These are phyloP conservation scores for Agapanthus africanus DNA, from an alignment of 106 monocot species.

Conservation along the genomic window DNA sequence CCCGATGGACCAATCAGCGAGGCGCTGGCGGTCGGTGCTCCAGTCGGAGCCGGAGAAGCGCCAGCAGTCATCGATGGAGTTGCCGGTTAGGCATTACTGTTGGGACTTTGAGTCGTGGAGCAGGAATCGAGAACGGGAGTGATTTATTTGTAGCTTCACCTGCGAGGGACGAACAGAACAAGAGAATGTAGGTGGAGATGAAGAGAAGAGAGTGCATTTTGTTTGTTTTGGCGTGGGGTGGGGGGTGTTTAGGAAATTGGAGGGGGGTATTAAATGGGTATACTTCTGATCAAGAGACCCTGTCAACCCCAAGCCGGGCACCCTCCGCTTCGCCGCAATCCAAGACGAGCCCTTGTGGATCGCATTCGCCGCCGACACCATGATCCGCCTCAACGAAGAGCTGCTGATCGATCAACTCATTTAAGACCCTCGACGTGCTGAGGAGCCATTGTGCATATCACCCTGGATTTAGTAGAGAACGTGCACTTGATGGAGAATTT, in stretches of 20 bases:
- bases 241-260: too few species aligned
- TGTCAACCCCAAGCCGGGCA: slow-evolving; percentile 49
- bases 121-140: too few species aligned
- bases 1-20: slow-evolving; percentile 68
- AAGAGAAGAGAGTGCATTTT: too few species aligned
- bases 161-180: too few species aligned
- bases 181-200: too few species aligned
- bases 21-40: slow-evolving; percentile 44
- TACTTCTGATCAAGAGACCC: too few species aligned
- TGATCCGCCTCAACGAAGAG: slow-evolving; percentile 51
- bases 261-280: too few species aligned
- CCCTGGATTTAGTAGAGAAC: too few species aligned
- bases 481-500: too few species aligned
- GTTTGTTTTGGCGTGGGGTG: too few species aligned
- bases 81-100: slow-evolving; percentile 54
- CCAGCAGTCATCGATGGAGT: slow-evolving; percentile 86
- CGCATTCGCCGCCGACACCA: slow-evolving; percentile 51
- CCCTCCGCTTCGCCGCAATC: slow-evolving; percentile 59
- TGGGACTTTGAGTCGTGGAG: too few species aligned
- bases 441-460: slow-evolving; percentile 54
- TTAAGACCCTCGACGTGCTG: slow-evolving; percentile 84
- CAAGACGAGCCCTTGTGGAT: slow-evolving; percentile 78
- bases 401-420: slow-evolving; percentile 67
- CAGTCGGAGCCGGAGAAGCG: slow-evolving; percentile 46
- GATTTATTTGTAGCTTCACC: too few species aligned